A percentile compares a stretch with the other conserved stretches of the same genome.
Conservation (phyloP, 1,284 basidiomycete species). For the Malassezia obtusa region DNA sequence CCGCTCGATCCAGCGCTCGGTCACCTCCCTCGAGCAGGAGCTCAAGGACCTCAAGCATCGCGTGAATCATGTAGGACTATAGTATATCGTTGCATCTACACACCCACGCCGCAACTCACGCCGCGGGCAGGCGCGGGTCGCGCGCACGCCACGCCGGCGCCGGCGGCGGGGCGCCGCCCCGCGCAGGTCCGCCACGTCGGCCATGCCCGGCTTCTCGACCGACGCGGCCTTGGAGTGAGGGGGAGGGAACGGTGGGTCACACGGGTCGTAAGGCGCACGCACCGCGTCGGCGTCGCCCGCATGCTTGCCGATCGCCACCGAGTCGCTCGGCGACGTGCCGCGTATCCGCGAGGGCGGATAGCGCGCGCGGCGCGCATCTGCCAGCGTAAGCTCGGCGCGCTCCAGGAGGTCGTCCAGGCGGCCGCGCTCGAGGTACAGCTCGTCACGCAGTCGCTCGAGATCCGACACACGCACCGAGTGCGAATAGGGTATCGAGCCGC, state of each 20-base stretch:
- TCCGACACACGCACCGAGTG: conserved; percentile 10
- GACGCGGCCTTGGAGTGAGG: background rate
- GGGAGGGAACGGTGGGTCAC: background rate
- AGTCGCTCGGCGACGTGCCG: background rate
- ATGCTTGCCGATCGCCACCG: too few species aligned
- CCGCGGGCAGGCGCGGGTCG: background rate
- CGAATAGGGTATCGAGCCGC: background rate
- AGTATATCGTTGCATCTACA: background rate
- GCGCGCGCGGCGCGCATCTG: conserved; percentile 15
- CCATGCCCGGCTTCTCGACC: background rate
- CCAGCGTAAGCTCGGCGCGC: conserved; percentile 30
- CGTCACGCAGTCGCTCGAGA: conserved; percentile 32
- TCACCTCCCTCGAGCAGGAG: conserved; percentile 9
- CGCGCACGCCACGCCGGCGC: background rate
- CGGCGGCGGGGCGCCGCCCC: background rate
- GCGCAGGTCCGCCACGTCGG: background rate
- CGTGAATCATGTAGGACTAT: conserved; percentile 3
- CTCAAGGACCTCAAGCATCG: conserved; percentile 7
- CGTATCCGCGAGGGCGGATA: background rate
- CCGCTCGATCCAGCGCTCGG: conserved; percentile 1
- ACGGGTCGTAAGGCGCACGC: background rate
- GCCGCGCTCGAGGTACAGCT: conserved; percentile 31
- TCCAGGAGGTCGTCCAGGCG: conserved; percentile 32
- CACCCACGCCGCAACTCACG: background rate
- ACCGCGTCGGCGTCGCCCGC: background rate